phyloP scores from a whole-genome alignment of 208 protist species.

The Dictyostelium gargantuum region DNA sequence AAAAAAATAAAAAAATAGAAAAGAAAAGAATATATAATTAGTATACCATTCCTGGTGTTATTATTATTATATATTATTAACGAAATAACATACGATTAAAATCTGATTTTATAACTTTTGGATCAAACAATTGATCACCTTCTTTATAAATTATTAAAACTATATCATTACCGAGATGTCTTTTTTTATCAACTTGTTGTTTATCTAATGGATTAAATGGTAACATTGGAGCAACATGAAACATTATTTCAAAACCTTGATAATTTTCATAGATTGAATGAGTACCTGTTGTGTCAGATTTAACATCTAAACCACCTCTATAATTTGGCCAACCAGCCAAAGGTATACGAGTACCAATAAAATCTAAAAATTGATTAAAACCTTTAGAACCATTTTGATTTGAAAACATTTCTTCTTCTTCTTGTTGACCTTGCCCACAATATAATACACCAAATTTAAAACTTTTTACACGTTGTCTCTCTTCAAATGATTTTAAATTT shows the following conservation, averaged over 20 bases:
- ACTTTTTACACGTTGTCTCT: conserved; percentile 65
- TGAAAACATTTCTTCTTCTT: conserved; percentile 73
- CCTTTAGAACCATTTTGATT: conserved; percentile 55
- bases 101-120: conserved; percentile 70
- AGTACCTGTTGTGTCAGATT: conserved; percentile 63
- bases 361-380: conserved; percentile 72
- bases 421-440: conserved; percentile 57
- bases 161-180: conserved; percentile 79
- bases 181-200: conserved; percentile 77
- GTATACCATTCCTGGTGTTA: background rate
- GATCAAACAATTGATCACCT: conserved; percentile 54
- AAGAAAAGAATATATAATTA: background rate
- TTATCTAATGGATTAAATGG: conserved; percentile 55
- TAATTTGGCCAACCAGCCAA: conserved; percentile 67
- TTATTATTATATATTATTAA: background rate
- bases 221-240: conserved; percentile 75
- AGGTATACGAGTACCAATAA: conserved; percentile 66
- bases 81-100: conserved; percentile 71
- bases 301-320: conserved; percentile 72
- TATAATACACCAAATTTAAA: conserved; percentile 80
- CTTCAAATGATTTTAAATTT: conserved; percentile 29
- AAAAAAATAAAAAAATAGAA: background rate
- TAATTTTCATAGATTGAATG: conserved; percentile 67
- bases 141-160: conserved; percentile 78
- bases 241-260: conserved; percentile 76